A percentile compares a stretch with the other conserved stretches of the same genome.
phyloP scores from a whole-genome alignment of 2,329 filamentous ascomycete species.

The Bipolaris zeicola region DNA sequence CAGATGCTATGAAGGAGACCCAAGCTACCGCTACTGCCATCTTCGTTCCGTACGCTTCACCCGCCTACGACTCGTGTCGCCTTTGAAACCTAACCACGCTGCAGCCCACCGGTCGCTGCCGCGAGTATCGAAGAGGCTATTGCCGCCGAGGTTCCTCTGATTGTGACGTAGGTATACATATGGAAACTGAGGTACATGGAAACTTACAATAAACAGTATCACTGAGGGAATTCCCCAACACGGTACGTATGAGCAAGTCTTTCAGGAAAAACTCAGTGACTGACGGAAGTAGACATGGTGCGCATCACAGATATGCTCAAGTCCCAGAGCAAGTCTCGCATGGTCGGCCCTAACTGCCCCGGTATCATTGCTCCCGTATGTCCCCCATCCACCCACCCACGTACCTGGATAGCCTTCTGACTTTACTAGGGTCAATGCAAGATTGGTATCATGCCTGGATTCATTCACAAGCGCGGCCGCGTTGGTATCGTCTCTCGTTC shows the following conservation, averaged over 20 bases:
- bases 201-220: conserved; percentile 61
- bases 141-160: conserved; percentile 86
- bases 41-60: conserved; percentile 79
- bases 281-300: conserved; percentile 78
- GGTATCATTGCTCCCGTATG: conserved; percentile 83
- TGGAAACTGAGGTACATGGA: conserved; percentile 13
- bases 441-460: conserved; percentile 99
- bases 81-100: conserved; percentile 34
- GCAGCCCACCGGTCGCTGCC: conserved; percentile 85
- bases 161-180: conserved; percentile 71
- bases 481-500: conserved; percentile 98
- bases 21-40: conserved; percentile 91
- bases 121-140: conserved; percentile 97
- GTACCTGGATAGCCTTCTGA: conserved; percentile 20
- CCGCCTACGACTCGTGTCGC: conserved; percentile 2
- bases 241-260: conserved; percentile 61
- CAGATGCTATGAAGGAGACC: conserved; percentile 86
- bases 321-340: conserved; percentile 93
- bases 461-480: conserved; percentile 99
- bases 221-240: conserved; percentile 98
- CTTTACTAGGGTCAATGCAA: conserved; percentile 85
- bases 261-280: neutral
- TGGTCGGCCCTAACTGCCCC: conserved; percentile 97
- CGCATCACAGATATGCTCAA: conserved; percentile 98
- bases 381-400: conserved; percentile 3